Conservation (phyloP, 495 filamentous ascomycete species). For the Xeromyces bisporus region DNA sequence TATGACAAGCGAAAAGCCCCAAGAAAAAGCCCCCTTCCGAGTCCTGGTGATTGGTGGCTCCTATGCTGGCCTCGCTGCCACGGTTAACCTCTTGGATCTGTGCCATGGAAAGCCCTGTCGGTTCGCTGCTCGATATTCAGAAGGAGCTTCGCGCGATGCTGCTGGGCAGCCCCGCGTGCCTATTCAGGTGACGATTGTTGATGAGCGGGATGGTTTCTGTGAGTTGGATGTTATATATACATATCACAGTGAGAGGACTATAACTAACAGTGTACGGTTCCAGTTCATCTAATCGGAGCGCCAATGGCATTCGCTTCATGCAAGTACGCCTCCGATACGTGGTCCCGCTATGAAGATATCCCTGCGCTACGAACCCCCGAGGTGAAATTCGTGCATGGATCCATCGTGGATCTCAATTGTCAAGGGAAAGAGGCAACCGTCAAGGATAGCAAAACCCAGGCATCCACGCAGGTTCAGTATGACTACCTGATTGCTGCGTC, state of each 20-base stretch:
- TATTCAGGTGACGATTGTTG: conserved; percentile 48
- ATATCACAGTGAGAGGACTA: too few relatives aligned
- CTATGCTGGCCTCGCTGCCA: conserved; percentile 45
- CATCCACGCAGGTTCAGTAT: conserved; percentile 26
- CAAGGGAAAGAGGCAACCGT: conserved; percentile 34
- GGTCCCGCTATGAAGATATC: conserved; percentile 44
- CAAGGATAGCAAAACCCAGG: conserved; percentile 11
- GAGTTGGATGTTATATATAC: conserved; percentile 8
- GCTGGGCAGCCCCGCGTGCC: conserved; percentile 22
- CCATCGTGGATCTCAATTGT: conserved; percentile 35
- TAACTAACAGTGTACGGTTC: too few relatives aligned
- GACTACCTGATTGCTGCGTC: conserved; percentile 48
- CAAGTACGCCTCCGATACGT: conserved; percentile 37
- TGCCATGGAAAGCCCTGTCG: conserved; percentile 26
- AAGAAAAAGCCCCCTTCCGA: conserved; percentile 7
- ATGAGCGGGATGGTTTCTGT: conserved; percentile 60
- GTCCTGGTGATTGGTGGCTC: conserved; percentile 46
- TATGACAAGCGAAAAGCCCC: not conserved
- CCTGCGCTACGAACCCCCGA: conserved; percentile 35
- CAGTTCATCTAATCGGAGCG: conserved; percentile 43
- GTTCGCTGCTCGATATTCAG: conserved; percentile 13
- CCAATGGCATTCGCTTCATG: conserved; percentile 44
- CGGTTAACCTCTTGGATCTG: conserved; percentile 43
- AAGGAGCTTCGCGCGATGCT: conserved; percentile 2
- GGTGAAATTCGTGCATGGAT: conserved; percentile 40